These are phyloP conservation scores for Cladophialophora psammophila DNA, from an alignment of 2,329 filamentous ascomycete species.

Conservation along the genomic window DNA sequence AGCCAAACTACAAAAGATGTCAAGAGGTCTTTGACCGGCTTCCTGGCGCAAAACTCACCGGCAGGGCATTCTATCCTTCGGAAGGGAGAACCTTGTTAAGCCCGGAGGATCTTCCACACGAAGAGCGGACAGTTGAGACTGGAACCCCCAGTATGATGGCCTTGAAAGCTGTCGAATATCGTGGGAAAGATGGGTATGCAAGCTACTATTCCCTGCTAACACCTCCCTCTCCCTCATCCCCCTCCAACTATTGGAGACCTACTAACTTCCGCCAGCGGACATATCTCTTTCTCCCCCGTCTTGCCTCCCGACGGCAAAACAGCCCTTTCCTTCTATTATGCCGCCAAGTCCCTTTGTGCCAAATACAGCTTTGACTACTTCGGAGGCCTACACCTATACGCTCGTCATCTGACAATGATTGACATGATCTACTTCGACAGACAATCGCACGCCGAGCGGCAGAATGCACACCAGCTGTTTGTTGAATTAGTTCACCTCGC, in stretches of 20 bases:
- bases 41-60: conserved; percentile 44
- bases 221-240: not conserved
- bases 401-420: conserved; percentile 64
- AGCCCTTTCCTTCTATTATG: conserved; percentile 55
- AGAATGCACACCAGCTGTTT: conserved; percentile 50
- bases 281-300: conserved; percentile 62
- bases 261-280: conserved; percentile 49
- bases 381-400: conserved; percentile 58
- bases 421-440: conserved; percentile 63
- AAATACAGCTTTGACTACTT: conserved; percentile 60
- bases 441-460: conserved; percentile 50
- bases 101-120: not conserved
- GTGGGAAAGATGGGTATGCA: not conserved
- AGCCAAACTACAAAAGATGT: not conserved
- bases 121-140: conserved; percentile 37
- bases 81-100: not conserved
- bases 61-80: conserved; percentile 25
- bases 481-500: conserved; percentile 45
- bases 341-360: conserved; percentile 55
- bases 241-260: not conserved
- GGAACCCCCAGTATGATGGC: conserved; percentile 54
- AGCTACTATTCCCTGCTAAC: not conserved
- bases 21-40: conserved; percentile 43
- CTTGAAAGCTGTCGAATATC: conserved; percentile 50
- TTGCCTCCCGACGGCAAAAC: conserved; percentile 58